phyloP scores from a whole-genome alignment of 345 rosid species.

The Erodium maritimum region DNA sequence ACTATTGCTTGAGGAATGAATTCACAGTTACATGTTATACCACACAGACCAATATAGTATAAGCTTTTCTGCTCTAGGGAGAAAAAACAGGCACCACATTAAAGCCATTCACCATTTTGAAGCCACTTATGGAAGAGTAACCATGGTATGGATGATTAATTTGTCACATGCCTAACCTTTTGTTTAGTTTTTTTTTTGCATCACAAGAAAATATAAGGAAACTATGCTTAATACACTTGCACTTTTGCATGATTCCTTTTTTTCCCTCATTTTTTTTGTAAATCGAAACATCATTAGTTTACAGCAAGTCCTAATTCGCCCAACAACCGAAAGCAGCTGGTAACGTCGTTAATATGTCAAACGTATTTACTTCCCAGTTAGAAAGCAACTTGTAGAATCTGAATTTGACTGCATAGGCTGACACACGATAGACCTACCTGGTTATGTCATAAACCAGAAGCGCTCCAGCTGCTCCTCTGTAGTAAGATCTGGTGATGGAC shows the following conservation, averaged over 20 bases:
- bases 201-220: too few species aligned
- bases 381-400: neutral
- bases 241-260: too few species aligned
- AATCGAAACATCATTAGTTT: too few species aligned
- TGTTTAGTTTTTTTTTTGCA: too few species aligned
- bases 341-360: neutral
- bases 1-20: too few species aligned
- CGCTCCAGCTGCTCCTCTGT: constrained; percentile 96
- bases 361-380: neutral
- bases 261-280: too few species aligned
- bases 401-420: neutral
- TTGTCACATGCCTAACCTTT: neutral
- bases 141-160: neutral
- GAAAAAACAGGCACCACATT: neutral
- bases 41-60: neutral
- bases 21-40: too few species aligned
- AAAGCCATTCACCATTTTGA: neutral
- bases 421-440: constrained; percentile 27
- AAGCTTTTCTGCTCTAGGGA: neutral
- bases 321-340: neutral
- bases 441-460: constrained; percentile 97
- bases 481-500: constrained; percentile 93
- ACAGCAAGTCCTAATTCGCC: too few species aligned
- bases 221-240: too few species aligned
- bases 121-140: neutral